Conservation (phyloP, 2,329 filamentous ascomycete genomes). For the Penicillium corylophilum region DNA sequence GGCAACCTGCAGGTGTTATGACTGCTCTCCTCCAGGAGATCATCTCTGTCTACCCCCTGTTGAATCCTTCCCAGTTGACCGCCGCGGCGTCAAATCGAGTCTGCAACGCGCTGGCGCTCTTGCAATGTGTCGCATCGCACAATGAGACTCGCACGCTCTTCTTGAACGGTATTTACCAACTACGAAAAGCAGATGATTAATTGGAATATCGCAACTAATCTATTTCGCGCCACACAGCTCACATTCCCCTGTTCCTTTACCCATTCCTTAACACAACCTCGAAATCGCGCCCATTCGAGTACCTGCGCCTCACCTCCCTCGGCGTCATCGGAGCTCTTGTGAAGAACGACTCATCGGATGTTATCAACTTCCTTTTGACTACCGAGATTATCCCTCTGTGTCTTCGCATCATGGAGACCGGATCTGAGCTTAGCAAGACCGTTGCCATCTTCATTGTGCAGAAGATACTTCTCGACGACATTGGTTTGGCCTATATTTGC, state of each 20-base stretch:
- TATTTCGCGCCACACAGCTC: constrained; percentile 58
- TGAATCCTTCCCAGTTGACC: constrained; percentile 95
- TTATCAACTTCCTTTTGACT: constrained; percentile 97
- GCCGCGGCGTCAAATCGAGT: constrained; percentile 96
- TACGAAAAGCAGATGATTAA: background rate
- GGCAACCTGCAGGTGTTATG: constrained; percentile 74
- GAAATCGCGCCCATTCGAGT: constrained; percentile 96
- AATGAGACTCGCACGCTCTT: constrained; percentile 94
- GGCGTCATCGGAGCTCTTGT: constrained; percentile 96
- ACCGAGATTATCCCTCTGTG: constrained; percentile 98
- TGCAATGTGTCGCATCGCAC: constrained; percentile 96
- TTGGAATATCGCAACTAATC: constrained; percentile 6
- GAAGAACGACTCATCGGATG: constrained; percentile 97
- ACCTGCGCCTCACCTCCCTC: constrained; percentile 89
- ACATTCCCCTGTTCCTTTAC: constrained; percentile 96
- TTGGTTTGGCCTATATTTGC: constrained; percentile 96
- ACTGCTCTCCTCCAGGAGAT: constrained; percentile 96
- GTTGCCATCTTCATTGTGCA: constrained; percentile 99
- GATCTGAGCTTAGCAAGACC: constrained; percentile 96
- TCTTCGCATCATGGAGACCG: constrained; percentile 98
- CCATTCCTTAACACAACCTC: constrained; percentile 98
- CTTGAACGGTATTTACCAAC: constrained; percentile 67
- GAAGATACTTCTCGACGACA: constrained; percentile 96
- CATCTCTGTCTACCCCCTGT: constrained; percentile 94
- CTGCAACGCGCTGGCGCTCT: constrained; percentile 90